Conservation (phyloP, 176 grass and related monocot genomes). For the Rhipidocladum racemiflorum region DNA sequence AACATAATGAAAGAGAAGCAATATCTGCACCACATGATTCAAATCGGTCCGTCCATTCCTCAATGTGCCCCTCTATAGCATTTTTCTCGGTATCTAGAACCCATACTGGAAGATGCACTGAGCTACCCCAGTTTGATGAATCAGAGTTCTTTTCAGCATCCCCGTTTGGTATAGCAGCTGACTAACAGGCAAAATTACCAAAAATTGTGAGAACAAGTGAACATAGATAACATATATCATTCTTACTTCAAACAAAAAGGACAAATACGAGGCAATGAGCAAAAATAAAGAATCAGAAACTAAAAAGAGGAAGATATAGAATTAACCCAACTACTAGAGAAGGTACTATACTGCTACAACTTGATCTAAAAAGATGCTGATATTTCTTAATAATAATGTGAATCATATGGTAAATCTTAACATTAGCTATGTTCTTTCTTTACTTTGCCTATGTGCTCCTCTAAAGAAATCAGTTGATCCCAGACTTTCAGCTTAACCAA, state of each 20-base stretch:
- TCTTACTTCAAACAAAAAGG: too few relatives aligned
- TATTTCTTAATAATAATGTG: background rate
- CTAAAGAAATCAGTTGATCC: background rate
- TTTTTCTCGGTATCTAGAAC: conserved; percentile 72
- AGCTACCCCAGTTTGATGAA: conserved; percentile 58
- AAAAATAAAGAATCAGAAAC: background rate
- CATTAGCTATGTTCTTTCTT: background rate
- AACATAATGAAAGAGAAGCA: conserved; percentile 44
- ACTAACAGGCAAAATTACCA: conserved; percentile 20
- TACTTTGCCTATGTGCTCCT: background rate
- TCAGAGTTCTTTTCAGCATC: background rate
- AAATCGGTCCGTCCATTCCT: conserved; percentile 64
- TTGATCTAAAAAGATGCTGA: background rate
- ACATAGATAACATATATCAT: background rate
- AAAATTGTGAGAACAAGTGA: background rate
- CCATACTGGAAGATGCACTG: conserved; percentile 84
- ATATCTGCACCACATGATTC: conserved; percentile 90
- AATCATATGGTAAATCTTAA: conserved; percentile 15
- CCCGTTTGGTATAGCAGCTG: conserved; percentile 26
- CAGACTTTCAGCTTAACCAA: background rate
- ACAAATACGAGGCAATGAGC: background rate
- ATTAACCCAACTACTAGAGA: background rate
- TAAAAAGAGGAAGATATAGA: background rate
- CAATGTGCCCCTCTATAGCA: conserved; percentile 57
- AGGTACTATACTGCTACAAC: background rate